Evolutionary conservation across 495 filamentous ascomycete species (phyloP).

Genomic region (Xylaria castorea): DNA sequence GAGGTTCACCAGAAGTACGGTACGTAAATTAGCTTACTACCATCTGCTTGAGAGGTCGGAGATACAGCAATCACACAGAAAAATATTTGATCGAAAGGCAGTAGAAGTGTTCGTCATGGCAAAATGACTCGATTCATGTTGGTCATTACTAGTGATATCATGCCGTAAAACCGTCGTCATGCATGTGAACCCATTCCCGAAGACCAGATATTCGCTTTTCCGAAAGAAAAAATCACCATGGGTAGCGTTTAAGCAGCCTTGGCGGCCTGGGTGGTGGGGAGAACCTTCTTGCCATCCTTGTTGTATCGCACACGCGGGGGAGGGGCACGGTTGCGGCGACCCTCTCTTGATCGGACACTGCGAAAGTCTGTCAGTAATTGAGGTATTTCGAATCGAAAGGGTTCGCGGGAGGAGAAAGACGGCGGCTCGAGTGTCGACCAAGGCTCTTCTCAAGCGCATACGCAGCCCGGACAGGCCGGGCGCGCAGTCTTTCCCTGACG

Average conservation of each 20-base stretch:
- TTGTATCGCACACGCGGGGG: slow-evolving; percentile 98
- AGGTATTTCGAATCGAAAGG: slow-evolving; percentile 16
- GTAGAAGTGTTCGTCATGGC: slow-evolving; percentile 27
- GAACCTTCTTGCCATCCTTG: slow-evolving; percentile 99
- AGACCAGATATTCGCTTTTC: slow-evolving; percentile 38
- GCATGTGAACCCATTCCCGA: slow-evolving; percentile 41
- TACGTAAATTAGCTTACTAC: not conserved
- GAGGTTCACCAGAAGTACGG: not conserved
- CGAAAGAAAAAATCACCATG: slow-evolving; percentile 35
- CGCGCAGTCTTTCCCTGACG: slow-evolving; percentile 43
- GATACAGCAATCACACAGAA: not conserved
- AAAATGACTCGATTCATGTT: slow-evolving; percentile 41
- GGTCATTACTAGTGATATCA: slow-evolving; percentile 44
- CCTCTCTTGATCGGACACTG: slow-evolving; percentile 96
- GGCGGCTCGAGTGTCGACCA: slow-evolving; percentile 58
- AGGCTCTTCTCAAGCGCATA: slow-evolving; percentile 65
- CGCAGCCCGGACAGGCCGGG: slow-evolving; percentile 38
- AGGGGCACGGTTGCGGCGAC: slow-evolving; percentile 97
- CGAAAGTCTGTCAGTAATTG: slow-evolving; percentile 46
- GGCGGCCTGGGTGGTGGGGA: slow-evolving; percentile 72
- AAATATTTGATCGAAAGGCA: not conserved
- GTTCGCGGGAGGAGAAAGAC: slow-evolving; percentile 29
- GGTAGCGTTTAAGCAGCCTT: slow-evolving; percentile 46
- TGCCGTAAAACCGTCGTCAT: slow-evolving; percentile 41
- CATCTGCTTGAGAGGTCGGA: not conserved